Evolutionary conservation across 2,329 filamentous ascomycete genomes (phyloP).

Genomic region (Chaetomium olivaceum): DNA sequence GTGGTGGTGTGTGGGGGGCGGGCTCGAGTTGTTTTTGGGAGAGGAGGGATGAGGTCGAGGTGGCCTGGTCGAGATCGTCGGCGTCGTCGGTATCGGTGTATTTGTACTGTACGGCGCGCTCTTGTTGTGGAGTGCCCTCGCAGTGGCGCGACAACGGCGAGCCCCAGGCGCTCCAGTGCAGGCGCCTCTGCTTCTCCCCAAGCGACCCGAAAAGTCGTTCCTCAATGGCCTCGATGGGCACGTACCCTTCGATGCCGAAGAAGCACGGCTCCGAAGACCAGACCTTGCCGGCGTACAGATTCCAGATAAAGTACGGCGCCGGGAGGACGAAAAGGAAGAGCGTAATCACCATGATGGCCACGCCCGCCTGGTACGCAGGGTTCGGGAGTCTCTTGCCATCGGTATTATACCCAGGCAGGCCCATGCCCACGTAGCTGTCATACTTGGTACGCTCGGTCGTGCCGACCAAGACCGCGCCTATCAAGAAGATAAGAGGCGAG

Average conservation of each 20-base stretch:
- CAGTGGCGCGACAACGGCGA: slow-evolving; percentile 9
- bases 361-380: slow-evolving; percentile 33
- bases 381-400: neutral
- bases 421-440: too few species aligned
- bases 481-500: slow-evolving; percentile 16
- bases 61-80: too few species aligned
- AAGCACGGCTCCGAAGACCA: slow-evolving; percentile 22
- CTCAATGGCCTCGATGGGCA: slow-evolving; percentile 21
- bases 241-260: slow-evolving; percentile 23
- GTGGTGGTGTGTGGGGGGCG: too few species aligned
- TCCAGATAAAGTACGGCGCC: slow-evolving; percentile 31
- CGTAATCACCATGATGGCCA: slow-evolving; percentile 32
- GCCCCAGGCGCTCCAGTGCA: slow-evolving; percentile 19
- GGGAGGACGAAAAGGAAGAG: slow-evolving; percentile 15
- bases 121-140: slow-evolving; percentile 1
- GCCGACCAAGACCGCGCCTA: neutral
- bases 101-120: slow-evolving; percentile 4
- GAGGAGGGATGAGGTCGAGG: too few species aligned
- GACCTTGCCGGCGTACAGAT: slow-evolving; percentile 20
- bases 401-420: too few species aligned
- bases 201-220: slow-evolving; percentile 6
- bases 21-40: too few species aligned
- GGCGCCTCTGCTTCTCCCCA: neutral
- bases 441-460: too few species aligned
- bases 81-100: neutral